Percentiles rank a stretch among this genome's conserved stretches.
Conservation (phyloP, 495 filamentous ascomycete genomes). For the Podospora conica region DNA sequence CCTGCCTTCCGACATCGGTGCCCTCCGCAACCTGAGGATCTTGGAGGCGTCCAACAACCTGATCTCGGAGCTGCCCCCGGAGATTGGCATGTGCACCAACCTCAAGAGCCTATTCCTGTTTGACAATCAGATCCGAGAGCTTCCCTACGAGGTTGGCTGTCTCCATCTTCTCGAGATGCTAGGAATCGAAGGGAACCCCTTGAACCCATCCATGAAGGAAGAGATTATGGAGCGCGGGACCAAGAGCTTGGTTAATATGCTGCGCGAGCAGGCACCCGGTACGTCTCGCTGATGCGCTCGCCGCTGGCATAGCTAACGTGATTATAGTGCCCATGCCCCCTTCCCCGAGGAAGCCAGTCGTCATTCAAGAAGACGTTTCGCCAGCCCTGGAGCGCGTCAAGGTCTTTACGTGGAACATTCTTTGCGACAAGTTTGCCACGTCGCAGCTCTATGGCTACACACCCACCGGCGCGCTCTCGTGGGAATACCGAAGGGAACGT, state of each 20-base stretch:
- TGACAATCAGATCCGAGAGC: conserved; percentile 74
- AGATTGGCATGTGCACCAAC: conserved; percentile 93
- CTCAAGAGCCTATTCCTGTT: conserved; percentile 74
- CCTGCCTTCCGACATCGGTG: conserved; percentile 71
- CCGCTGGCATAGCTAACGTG: conserved; percentile 2
- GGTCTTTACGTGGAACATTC: conserved; percentile 85
- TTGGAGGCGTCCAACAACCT: conserved; percentile 88
- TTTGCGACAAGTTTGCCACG: conserved; percentile 89
- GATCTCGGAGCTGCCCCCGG: conserved; percentile 72
- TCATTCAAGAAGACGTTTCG: conserved; percentile 46
- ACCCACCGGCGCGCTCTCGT: conserved; percentile 66
- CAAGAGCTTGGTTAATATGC: conserved; percentile 69
- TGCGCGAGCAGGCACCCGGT: conserved; percentile 82
- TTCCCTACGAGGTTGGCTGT: conserved; percentile 83
- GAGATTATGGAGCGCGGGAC: conserved; percentile 82
- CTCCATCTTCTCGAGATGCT: conserved; percentile 80
- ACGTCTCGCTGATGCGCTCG: conserved; percentile 26
- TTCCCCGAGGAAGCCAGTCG: conserved; percentile 35
- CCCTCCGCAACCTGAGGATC: conserved; percentile 66
- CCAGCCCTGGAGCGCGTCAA: conserved; percentile 53
- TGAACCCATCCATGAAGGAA: conserved; percentile 64
- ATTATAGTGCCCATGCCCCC: conserved; percentile 64
- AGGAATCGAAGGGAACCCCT: conserved; percentile 86
- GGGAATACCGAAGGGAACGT: conserved; percentile 76
- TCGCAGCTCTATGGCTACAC: conserved; percentile 80